Percentiles rank a stretch among this genome's conserved stretches.
phyloP scores from a whole-genome alignment of 345 rosid species.

The Reutealis trisperma region DNA sequence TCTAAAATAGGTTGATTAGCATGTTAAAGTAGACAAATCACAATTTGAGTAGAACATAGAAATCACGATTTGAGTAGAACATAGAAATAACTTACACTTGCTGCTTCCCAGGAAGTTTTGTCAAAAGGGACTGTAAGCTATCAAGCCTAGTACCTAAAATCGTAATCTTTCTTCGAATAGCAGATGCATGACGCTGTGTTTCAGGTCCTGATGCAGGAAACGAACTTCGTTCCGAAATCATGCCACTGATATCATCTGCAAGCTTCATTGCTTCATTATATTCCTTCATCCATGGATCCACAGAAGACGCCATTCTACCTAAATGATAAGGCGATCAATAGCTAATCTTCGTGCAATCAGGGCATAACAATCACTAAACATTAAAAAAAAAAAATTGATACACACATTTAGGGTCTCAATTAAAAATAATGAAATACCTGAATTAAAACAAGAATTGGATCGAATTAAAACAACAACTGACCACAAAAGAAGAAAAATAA shows the following conservation, averaged over 20 bases:
- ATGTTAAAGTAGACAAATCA: background rate
- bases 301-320: conserved; percentile 9
- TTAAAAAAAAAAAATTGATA: background rate
- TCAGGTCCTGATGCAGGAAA: conserved; percentile 72
- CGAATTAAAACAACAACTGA: too few species aligned
- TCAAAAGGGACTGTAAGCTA: conserved; percentile 67
- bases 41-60: background rate
- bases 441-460: background rate
- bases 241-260: conserved; percentile 49
- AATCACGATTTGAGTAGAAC: background rate
- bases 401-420: background rate
- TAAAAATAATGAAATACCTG: background rate
- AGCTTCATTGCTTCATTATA: conserved; percentile 7
- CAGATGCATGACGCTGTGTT: conserved; percentile 82
- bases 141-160: conserved; percentile 85
- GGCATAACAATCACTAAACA: background rate
- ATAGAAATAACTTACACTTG: conserved; percentile 46
- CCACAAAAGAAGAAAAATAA: background rate
- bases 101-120: conserved; percentile 68
- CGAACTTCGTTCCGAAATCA: conserved; percentile 69
- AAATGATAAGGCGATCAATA: background rate
- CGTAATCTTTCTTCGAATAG: conserved; percentile 82
- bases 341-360: background rate
- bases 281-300: conserved; percentile 14
- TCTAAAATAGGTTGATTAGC: background rate